Evolutionary conservation across 352 stramenopile genomes (phyloP).

Genomic region (Pseudoperonospora humuli): DNA sequence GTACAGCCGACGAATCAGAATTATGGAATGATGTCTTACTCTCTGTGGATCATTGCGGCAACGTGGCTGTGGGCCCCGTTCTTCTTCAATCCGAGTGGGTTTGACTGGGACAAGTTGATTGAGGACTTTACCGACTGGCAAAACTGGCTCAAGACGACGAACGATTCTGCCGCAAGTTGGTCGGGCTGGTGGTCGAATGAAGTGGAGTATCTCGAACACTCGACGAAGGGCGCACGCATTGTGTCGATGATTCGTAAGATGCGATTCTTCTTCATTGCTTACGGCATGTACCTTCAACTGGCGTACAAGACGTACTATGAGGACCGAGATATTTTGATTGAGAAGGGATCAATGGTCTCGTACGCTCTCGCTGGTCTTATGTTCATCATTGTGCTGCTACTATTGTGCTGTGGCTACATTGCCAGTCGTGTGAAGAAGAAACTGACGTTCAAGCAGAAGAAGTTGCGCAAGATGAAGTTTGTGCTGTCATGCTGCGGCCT

Average conservation of each 20-base stretch:
- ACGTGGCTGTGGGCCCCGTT: conserved; percentile 85
- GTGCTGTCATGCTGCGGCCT: conserved; percentile 63
- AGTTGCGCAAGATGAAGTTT: conserved; percentile 87
- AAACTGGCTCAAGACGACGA: conserved; percentile 89
- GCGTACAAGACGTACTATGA: conserved; percentile 80
- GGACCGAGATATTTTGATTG: conserved; percentile 48
- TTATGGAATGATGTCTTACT: conserved; percentile 98
- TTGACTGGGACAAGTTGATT: conserved; percentile 96
- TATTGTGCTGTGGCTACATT: conserved; percentile 79
- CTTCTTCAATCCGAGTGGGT: conserved; percentile 96
- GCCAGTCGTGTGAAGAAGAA: conserved; percentile 83
- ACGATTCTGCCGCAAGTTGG: conserved; percentile 83
- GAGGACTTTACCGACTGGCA: conserved; percentile 93
- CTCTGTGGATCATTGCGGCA: conserved; percentile 90
- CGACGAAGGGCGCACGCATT: conserved; percentile 47
- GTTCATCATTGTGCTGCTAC: conserved; percentile 61
- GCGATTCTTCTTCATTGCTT: conserved; percentile 70
- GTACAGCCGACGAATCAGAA: conserved; percentile 93
- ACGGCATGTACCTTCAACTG: conserved; percentile 73
- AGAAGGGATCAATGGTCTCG: conserved; percentile 45
- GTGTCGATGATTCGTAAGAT: conserved; percentile 74
- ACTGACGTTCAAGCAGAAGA: conserved; percentile 86
- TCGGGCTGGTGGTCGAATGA: conserved; percentile 86
- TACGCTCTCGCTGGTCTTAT: conserved; percentile 62
- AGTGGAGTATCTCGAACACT: conserved; percentile 76